phyloP scores from a whole-genome alignment of 805 yeast species.

The Clavispora vitiphila region DNA sequence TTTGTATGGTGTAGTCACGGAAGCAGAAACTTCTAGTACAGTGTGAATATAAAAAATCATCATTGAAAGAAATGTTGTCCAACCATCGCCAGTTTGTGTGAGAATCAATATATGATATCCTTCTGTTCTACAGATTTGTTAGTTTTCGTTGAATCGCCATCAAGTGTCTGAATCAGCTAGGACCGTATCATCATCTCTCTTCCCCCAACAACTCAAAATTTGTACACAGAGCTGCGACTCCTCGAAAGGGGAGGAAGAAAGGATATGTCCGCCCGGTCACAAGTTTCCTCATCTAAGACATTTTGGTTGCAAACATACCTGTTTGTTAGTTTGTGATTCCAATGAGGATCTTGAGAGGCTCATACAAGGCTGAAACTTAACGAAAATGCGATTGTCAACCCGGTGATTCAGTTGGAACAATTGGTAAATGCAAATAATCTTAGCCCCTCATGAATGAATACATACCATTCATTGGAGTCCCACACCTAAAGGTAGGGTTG shows the following conservation, averaged over 20 bases:
- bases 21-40: conserved; percentile 37
- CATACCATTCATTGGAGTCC: conserved; percentile 23
- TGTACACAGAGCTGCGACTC: conserved; percentile 54
- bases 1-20: conserved; percentile 35
- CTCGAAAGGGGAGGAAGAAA: conserved; percentile 37
- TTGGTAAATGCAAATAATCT: conserved; percentile 52
- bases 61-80: conserved; percentile 23
- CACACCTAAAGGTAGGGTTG: conserved; percentile 13
- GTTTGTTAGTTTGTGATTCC: conserved; percentile 6
- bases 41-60: conserved; percentile 50
- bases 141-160: not conserved
- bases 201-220: conserved; percentile 39
- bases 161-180: conserved; percentile 26
- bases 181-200: conserved; percentile 50
- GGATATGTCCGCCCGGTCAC: conserved; percentile 52
- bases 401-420: conserved; percentile 55
- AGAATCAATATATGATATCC: conserved; percentile 15
- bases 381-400: conserved; percentile 52
- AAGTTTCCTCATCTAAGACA: conserved; percentile 35
- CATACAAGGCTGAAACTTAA: conserved; percentile 65
- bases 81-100: conserved; percentile 9
- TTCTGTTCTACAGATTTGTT: conserved; percentile 6
- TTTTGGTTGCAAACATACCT: conserved; percentile 13
- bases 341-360: conserved; percentile 20
- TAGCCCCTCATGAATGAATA: conserved; percentile 21